Evolutionary conservation across 2,329 filamentous ascomycete genomes (phyloP).

Genomic region (Xylariales sp.): DNA sequence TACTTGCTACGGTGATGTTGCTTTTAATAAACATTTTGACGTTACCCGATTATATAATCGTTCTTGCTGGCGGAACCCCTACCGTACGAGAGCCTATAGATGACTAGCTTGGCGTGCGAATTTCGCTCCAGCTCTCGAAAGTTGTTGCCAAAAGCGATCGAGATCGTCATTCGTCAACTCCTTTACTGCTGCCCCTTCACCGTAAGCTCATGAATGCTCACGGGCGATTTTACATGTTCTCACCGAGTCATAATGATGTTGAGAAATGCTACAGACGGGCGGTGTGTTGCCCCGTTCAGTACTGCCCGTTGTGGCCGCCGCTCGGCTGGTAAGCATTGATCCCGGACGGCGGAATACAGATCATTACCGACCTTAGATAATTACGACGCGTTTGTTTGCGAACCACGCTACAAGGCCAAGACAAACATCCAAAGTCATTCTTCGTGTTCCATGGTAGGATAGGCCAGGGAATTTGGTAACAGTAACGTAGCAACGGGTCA

Average conservation of each 20-base stretch:
- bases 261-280: neutral
- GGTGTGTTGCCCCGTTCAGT: neutral
- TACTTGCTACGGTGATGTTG: no score
- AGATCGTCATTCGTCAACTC: constrained; percentile 2
- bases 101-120: neutral
- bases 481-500: neutral
- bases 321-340: constrained; percentile 2
- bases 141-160: neutral
- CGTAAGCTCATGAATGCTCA: constrained; percentile 17
- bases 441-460: constrained; percentile 13
- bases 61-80: no score
- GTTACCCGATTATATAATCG: no score
- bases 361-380: constrained; percentile 20
- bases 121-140: constrained; percentile 8
- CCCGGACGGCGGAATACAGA: neutral
- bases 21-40: no score
- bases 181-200: neutral
- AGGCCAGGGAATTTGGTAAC: neutral
- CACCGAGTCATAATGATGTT: no score
- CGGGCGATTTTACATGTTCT: constrained; percentile 2
- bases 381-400: constrained; percentile 39
- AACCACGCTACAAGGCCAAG: constrained; percentile 40
- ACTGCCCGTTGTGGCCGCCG: neutral
- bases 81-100: neutral
- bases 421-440: neutral